phyloP scores from a whole-genome alignment of 306 rosid species.

The Pueraria montana region DNA sequence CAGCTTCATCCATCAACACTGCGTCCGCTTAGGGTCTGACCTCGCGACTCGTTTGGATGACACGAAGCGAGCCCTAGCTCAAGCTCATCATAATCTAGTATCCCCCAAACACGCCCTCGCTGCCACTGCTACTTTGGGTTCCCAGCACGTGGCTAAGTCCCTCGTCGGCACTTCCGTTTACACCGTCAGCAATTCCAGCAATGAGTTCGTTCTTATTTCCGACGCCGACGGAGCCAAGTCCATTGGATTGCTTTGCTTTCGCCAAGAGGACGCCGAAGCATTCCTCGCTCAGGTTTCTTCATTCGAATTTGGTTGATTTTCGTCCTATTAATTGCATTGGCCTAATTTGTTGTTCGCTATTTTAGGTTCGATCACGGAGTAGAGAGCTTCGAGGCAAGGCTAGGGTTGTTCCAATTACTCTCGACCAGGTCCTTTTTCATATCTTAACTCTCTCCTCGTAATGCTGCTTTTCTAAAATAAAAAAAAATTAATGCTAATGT shows the following conservation, averaged over 20 bases:
- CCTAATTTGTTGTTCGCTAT: neutral
- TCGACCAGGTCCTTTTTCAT: constrained; percentile 77
- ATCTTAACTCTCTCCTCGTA: neutral
- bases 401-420: constrained; percentile 87
- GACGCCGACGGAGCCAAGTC: constrained; percentile 82
- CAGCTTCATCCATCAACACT: constrained; percentile 76
- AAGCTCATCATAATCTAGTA: constrained; percentile 40
- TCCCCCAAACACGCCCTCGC: constrained; percentile 69
- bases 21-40: constrained; percentile 67
- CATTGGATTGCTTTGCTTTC: constrained; percentile 92
- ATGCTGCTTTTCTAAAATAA: constrained; percentile 36
- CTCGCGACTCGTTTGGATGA: constrained; percentile 67
- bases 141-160: constrained; percentile 79
- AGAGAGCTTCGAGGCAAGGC: constrained; percentile 75
- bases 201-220: constrained; percentile 94
- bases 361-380: constrained; percentile 79
- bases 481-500: neutral
- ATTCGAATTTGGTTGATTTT: neutral
- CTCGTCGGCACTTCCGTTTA: constrained; percentile 86
- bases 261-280: constrained; percentile 92
- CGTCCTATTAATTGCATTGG: neutral
- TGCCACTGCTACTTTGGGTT: constrained; percentile 69
- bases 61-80: constrained; percentile 67
- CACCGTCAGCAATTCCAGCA: constrained; percentile 92
- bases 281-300: constrained; percentile 83